phyloP scores from a whole-genome alignment of 2,329 filamentous ascomycete genomes.

The Botrytis fabae region DNA sequence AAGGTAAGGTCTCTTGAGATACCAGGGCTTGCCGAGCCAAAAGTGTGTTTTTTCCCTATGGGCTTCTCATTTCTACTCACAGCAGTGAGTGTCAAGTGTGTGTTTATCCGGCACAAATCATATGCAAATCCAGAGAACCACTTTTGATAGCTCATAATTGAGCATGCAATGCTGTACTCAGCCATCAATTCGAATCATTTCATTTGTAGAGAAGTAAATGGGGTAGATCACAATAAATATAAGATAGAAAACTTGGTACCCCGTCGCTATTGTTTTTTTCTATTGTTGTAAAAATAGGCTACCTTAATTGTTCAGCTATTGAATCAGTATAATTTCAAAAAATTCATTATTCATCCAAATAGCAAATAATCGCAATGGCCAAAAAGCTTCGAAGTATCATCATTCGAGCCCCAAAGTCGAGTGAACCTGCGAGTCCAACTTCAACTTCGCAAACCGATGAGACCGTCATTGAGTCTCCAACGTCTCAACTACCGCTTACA shows the following conservation, averaged over 20 bases:
- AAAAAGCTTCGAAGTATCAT: background rate
- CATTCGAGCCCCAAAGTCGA: background rate
- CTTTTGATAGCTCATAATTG: background rate
- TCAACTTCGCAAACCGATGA: background rate
- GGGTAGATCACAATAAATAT: background rate
- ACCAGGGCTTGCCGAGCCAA: background rate
- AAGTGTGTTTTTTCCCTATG: background rate
- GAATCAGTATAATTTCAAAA: background rate
- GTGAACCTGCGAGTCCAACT: background rate
- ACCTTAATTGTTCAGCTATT: background rate
- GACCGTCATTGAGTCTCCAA: background rate
- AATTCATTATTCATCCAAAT: background rate
- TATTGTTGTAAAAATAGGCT: background rate
- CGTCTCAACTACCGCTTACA: background rate
- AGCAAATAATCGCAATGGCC: background rate
- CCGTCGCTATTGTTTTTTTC: too few species aligned
- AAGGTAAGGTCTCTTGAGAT: too few species aligned
- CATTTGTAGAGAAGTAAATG: background rate
- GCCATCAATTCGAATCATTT: background rate
- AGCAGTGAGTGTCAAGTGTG: background rate
- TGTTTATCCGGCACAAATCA: conserved; percentile 7
- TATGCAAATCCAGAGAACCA: background rate
- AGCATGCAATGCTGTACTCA: background rate
- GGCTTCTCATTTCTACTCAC: background rate
- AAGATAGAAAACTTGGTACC: background rate